phyloP scores from a whole-genome alignment of 768 basidiomycete species.

The Mrakia hoshinonis region DNA sequence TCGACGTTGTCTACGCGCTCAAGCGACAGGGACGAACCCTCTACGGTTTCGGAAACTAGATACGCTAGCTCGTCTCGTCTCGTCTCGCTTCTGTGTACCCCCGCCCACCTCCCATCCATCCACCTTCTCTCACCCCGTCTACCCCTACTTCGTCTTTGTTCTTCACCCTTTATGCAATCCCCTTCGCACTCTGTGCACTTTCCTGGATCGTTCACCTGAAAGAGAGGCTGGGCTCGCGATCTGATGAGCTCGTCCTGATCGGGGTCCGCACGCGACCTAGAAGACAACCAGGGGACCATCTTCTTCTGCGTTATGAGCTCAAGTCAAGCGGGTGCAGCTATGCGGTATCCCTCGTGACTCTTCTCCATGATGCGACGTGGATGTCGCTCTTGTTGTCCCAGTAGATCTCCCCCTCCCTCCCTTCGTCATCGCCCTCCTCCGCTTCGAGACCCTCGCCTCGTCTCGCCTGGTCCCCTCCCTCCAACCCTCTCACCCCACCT shows the following conservation, averaged over 20 bases:
- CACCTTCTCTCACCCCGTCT: not conserved
- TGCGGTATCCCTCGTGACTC: too few species aligned
- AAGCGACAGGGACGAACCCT: constrained; percentile 65
- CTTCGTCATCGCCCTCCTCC: not conserved
- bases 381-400: too few species aligned
- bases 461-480: not conserved
- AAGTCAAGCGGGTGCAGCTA: too few species aligned
- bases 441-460: not conserved
- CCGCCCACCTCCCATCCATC: not conserved
- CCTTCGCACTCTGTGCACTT: not conserved
- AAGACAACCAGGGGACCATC: too few species aligned
- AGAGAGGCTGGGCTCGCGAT: not conserved
- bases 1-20: constrained; percentile 68
- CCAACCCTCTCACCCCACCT: not conserved
- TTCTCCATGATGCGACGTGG: too few species aligned
- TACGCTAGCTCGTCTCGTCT: not conserved
- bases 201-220: not conserved
- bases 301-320: too few species aligned
- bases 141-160: not conserved
- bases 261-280: too few species aligned
- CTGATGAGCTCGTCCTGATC: too few species aligned
- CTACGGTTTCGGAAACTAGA: constrained; percentile 58
- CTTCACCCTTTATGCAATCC: not conserved
- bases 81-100: not conserved
- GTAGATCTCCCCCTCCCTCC: not conserved